Conservation (phyloP, 2,329 filamentous ascomycete species). For the Pezicula rhizophila region DNA sequence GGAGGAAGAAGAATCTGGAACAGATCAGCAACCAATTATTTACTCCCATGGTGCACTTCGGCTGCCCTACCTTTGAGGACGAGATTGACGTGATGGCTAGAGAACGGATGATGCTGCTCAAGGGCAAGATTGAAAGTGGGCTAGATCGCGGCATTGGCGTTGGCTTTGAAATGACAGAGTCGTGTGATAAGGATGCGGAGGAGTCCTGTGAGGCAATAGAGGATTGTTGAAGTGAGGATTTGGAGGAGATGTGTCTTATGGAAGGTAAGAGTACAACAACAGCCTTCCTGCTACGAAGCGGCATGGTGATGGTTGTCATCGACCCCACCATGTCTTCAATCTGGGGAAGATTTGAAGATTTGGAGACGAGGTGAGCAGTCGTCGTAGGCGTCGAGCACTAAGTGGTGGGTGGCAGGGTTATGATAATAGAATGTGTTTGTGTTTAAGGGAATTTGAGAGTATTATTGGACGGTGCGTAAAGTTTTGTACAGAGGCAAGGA, state of each 20-base stretch:
- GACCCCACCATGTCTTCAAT: constrained; percentile 14
- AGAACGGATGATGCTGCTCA: constrained; percentile 61
- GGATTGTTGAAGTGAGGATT: constrained; percentile 15
- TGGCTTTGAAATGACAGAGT: constrained; percentile 4
- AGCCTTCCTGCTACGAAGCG: constrained; percentile 7
- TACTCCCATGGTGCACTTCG: background rate
- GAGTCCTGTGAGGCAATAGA: constrained; percentile 10
- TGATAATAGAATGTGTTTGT: background rate
- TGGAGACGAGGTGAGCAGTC: background rate
- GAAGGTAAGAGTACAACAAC: constrained; percentile 1
- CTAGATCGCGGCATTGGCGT: constrained; percentile 20
- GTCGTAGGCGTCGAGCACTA: background rate
- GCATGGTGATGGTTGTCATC: constrained; percentile 10
- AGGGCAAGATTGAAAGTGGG: constrained; percentile 60
- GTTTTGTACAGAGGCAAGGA: no score
- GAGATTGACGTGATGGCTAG: constrained; percentile 65
- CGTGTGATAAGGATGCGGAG: constrained; percentile 8
- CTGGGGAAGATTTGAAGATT: background rate
- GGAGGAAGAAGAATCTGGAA: constrained; percentile 55
- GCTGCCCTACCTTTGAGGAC: constrained; percentile 46
- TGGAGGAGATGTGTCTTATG: constrained; percentile 18
- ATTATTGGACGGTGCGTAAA: background rate
- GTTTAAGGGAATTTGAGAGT: no score
- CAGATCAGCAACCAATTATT: constrained; percentile 13
- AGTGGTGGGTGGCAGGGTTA: background rate